phyloP scores from a whole-genome alignment of 306 rosid genomes.

The Prunus armeniaca region DNA sequence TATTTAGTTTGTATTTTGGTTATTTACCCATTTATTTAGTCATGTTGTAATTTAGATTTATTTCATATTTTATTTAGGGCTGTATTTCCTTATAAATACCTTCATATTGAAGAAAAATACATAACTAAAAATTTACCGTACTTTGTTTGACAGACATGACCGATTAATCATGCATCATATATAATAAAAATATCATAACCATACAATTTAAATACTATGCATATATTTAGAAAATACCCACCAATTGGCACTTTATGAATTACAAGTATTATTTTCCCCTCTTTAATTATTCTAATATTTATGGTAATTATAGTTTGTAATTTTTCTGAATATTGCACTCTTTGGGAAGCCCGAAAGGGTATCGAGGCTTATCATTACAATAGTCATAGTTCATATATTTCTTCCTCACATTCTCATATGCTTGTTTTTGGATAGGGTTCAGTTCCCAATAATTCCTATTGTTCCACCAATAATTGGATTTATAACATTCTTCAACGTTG shows the following conservation, averaged over 20 bases:
- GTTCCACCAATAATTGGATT: slow-evolving; percentile 45
- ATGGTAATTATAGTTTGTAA: background rate
- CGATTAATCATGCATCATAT: background rate
- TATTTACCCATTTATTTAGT: too few relatives aligned
- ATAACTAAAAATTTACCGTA: too few relatives aligned
- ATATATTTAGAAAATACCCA: background rate
- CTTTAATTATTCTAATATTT: background rate
- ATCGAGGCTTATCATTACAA: slow-evolving; percentile 38
- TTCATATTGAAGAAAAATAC: too few relatives aligned
- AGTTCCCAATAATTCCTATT: slow-evolving; percentile 24
- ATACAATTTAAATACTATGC: background rate
- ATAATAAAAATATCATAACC: background rate
- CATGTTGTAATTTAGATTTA: too few relatives aligned
- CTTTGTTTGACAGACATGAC: background rate
- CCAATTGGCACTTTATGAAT: background rate
- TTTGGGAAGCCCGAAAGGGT: slow-evolving; percentile 30
- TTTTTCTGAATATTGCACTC: slow-evolving; percentile 34
- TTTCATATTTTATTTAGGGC: too few relatives aligned
- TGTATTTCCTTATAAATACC: too few relatives aligned
- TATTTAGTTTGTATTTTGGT: too few relatives aligned
- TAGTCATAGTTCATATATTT: slow-evolving; percentile 47
- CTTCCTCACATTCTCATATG: slow-evolving; percentile 29
- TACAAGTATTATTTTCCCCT: background rate
- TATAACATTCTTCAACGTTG: slow-evolving; percentile 24
- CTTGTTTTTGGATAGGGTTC: slow-evolving; percentile 3